phyloP scores from a whole-genome alignment of 2,329 filamentous ascomycete genomes.

The Alternaria ventricosa region DNA sequence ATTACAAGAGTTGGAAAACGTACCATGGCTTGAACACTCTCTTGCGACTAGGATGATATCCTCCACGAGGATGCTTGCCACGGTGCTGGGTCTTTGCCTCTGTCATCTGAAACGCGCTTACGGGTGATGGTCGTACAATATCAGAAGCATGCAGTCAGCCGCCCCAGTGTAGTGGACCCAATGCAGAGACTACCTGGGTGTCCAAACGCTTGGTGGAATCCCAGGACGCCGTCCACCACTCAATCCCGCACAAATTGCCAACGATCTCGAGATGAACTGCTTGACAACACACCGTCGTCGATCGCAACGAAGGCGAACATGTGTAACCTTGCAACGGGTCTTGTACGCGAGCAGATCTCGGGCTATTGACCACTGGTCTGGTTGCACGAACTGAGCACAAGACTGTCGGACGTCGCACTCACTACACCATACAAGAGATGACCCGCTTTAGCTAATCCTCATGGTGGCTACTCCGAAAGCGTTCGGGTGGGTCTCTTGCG shows the following conservation, averaged over 20 bases:
- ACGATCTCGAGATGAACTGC: neutral
- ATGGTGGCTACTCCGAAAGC: neutral
- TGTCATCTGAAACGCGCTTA: constrained; percentile 38
- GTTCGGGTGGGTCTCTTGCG: constrained; percentile 1
- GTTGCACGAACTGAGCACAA: constrained; percentile 37
- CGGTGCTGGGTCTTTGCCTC: constrained; percentile 34
- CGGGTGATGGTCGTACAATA: constrained; percentile 11
- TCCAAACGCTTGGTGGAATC: neutral
- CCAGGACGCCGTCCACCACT: neutral
- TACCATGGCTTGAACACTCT: constrained; percentile 8
- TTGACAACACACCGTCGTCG: neutral
- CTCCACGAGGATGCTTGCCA: constrained; percentile 33
- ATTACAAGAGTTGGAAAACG: constrained; percentile 3
- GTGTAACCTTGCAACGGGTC: constrained; percentile 29
- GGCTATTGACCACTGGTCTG: constrained; percentile 21
- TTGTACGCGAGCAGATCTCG: constrained; percentile 21
- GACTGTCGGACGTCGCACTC: constrained; percentile 43
- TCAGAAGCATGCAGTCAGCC: constrained; percentile 9
- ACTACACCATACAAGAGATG: constrained; percentile 38
- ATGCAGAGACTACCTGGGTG: neutral
- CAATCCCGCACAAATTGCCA: neutral
- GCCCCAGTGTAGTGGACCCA: neutral
- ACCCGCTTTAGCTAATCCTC: constrained; percentile 29
- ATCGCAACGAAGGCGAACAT: constrained; percentile 15
- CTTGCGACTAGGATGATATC: neutral